These are phyloP conservation scores for Gracilaria gracilis DNA, from an alignment of 23 red algal species.

Conservation along the genomic window DNA sequence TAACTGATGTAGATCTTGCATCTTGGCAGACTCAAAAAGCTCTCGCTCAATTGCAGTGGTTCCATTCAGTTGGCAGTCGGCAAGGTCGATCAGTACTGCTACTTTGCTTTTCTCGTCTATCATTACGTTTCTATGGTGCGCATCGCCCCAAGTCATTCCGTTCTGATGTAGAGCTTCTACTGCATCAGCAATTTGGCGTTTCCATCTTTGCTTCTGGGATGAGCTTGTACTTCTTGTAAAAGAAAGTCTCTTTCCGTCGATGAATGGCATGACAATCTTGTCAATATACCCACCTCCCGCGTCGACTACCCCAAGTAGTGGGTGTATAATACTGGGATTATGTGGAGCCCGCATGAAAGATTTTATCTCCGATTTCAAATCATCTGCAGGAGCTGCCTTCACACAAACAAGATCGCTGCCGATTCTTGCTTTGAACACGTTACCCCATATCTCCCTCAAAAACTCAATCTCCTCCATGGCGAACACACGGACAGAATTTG, in stretches of 20 bases:
- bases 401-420: constrained; percentile 17
- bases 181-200: too few species aligned
- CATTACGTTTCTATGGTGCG: not conserved
- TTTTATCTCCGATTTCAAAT: not conserved
- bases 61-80: not conserved
- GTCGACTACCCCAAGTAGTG: not conserved
- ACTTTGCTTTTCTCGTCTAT: not conserved
- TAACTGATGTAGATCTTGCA: not conserved
- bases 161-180: too few species aligned
- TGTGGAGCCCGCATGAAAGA: not conserved
- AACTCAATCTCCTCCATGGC: constrained; percentile 25
- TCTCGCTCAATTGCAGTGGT: not conserved
- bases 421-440: constrained; percentile 26
- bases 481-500: not conserved
- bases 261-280: too few species aligned
- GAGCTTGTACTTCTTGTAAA: too few species aligned
- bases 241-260: too few species aligned
- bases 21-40: not conserved
- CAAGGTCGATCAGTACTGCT: constrained; percentile 27
- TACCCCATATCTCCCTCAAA: constrained; percentile 2
- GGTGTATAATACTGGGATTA: not conserved
- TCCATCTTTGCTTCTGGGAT: too few species aligned
- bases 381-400: constrained; percentile 5
- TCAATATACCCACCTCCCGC: too few species aligned
- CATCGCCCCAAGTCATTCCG: too few species aligned